phyloP scores from a whole-genome alignment of 176 grass and related monocot genomes.

The sorghum (Sorghum bicolor) region Sorghum_bicolor_NCBIv3 NC_012875.2:47547001-47547500 shows the following conservation, averaged over 20 bases:
- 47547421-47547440: neutral
- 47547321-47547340: neutral
- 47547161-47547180: neutral
- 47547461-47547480: neutral
- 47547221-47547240: neutral
- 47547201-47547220: constrained; percentile 16
- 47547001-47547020: constrained; percentile 17
- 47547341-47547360: neutral
- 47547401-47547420: constrained; percentile 4
- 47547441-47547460: neutral
- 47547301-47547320: neutral
- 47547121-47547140: neutral
- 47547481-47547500: neutral
- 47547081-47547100: constrained; percentile 73
- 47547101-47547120: constrained; percentile 9
- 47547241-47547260: neutral
- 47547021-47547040: constrained; percentile 71
- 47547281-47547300: neutral
- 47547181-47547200: neutral
- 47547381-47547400: neutral
- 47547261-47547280: neutral
- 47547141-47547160: neutral
- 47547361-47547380: too few species aligned
- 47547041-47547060: constrained; percentile 83
- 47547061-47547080: constrained; percentile 48